These are phyloP conservation scores for Fusarium caatingaense DNA, from an alignment of 2,329 filamentous ascomycete genomes.

Conservation along the genomic window DNA sequence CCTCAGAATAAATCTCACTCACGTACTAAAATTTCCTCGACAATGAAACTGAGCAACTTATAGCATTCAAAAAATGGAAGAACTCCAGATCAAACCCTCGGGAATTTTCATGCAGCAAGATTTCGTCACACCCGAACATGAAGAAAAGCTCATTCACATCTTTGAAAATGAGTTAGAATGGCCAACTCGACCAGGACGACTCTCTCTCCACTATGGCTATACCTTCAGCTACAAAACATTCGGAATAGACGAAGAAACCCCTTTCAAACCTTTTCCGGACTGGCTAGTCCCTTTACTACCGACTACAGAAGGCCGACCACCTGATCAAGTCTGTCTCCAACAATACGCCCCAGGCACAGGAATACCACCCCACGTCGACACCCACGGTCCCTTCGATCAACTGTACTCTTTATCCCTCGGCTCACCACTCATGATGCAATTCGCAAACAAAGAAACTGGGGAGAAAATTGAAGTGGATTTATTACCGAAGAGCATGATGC, in stretches of 20 bases:
- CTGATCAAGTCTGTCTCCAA: slow-evolving; percentile 70
- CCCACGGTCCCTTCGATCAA: slow-evolving; percentile 60
- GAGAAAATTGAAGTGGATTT: slow-evolving; percentile 59
- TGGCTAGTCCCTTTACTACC: slow-evolving; percentile 64
- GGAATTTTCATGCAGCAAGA: slow-evolving; percentile 59
- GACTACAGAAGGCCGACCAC: slow-evolving; percentile 55
- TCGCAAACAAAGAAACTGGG: slow-evolving; percentile 47
- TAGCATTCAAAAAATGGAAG: slow-evolving; percentile 40
- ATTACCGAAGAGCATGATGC: slow-evolving; percentile 61
- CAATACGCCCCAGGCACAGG: slow-evolving; percentile 69
- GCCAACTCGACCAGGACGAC: slow-evolving; percentile 57
- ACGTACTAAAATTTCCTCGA: background rate
- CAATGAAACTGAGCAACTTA: background rate
- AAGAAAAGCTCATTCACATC: slow-evolving; percentile 55
- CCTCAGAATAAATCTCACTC: background rate
- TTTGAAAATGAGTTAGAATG: slow-evolving; percentile 60
- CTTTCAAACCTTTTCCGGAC: slow-evolving; percentile 62
- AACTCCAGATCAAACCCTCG: slow-evolving; percentile 44
- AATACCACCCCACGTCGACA: slow-evolving; percentile 71
- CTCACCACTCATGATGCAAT: slow-evolving; percentile 58
- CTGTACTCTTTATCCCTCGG: slow-evolving; percentile 60
- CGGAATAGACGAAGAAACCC: slow-evolving; percentile 61
- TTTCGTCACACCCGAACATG: slow-evolving; percentile 60
- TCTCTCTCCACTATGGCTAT: slow-evolving; percentile 67
- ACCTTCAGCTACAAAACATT: slow-evolving; percentile 70